Evolutionary conservation across 192 early-diverging fungal genomes (phyloP).

Genomic region (Linnemannia exigua): DNA sequence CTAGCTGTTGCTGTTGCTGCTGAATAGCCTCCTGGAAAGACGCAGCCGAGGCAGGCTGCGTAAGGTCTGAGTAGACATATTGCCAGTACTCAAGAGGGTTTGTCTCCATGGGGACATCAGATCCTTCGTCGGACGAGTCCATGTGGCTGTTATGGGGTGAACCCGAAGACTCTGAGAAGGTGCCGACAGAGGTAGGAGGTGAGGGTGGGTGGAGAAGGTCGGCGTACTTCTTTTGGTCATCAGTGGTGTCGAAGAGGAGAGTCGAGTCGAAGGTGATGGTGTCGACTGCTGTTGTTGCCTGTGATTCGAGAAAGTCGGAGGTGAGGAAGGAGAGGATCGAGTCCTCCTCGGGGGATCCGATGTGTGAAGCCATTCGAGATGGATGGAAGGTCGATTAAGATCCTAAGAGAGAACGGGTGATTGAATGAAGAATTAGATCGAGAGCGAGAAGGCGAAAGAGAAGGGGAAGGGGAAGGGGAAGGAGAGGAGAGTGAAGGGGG

Average conservation of each 20-base stretch:
- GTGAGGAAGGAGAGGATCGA: conserved; percentile 56
- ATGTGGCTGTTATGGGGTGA: conserved; percentile 46
- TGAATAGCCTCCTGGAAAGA: conserved; percentile 6
- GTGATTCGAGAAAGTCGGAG: conserved; percentile 53
- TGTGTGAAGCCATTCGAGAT: not conserved
- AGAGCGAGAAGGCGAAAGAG: conserved; percentile 6
- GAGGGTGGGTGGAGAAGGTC: conserved; percentile 52
- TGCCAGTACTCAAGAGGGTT: conserved; percentile 54
- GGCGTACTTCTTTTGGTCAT: conserved; percentile 22
- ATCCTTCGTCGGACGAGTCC: conserved; percentile 51
- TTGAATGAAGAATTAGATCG: not conserved
- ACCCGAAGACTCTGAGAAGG: conserved; percentile 52
- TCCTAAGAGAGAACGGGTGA: not conserved
- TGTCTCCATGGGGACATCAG: conserved; percentile 42
- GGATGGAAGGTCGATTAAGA: not conserved
- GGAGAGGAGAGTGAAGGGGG: not conserved
- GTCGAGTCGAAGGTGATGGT: conserved; percentile 25
- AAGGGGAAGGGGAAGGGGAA: not conserved
- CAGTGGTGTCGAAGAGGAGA: conserved; percentile 37
- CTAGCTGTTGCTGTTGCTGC: conserved; percentile 11
- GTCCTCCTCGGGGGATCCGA: conserved; percentile 41
- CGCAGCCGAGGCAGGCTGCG: conserved; percentile 1
- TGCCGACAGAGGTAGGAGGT: conserved; percentile 48
- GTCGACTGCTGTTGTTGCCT: conserved; percentile 23
- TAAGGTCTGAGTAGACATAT: conserved; percentile 48